These are phyloP conservation scores for Condylostoma magnum DNA, from an alignment of 169 alveolate species.

Conservation along the genomic window DNA sequence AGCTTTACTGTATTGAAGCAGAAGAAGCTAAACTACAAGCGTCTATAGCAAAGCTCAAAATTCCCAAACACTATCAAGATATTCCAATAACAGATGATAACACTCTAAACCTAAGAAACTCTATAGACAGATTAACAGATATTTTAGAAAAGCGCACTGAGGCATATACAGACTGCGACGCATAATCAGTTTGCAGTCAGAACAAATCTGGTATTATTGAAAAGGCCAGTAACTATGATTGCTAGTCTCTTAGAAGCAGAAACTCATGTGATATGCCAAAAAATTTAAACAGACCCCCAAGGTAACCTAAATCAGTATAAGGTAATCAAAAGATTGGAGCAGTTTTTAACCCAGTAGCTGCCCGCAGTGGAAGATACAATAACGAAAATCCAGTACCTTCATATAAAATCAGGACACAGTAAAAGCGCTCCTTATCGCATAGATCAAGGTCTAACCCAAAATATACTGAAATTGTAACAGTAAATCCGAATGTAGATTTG, in stretches of 20 bases:
- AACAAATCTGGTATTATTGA: too few relatives aligned
- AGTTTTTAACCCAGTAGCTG: background rate
- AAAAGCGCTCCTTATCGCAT: background rate
- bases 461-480: conserved; percentile 5
- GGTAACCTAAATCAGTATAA: too few relatives aligned
- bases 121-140: background rate
- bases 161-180: background rate
- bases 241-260: too few relatives aligned
- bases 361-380: background rate
- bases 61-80: background rate
- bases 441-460: background rate
- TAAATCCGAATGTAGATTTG: conserved; percentile 24
- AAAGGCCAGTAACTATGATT: too few relatives aligned
- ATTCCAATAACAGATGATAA: background rate
- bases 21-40: conserved; percentile 21
- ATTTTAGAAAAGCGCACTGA: background rate
- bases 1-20: conserved; percentile 14
- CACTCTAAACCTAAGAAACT: conserved; percentile 16
- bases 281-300: too few relatives aligned
- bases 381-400: conserved; percentile 3
- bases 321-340: background rate
- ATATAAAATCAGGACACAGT: background rate
- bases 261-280: too few relatives aligned
- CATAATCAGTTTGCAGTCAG: too few relatives aligned
- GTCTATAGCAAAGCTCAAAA: conserved; percentile 20